Base-by-base conservation (phyloP, 2,329 filamentous ascomycete genomes). In the Monilinia vaccinii-corymbosi region DNA sequence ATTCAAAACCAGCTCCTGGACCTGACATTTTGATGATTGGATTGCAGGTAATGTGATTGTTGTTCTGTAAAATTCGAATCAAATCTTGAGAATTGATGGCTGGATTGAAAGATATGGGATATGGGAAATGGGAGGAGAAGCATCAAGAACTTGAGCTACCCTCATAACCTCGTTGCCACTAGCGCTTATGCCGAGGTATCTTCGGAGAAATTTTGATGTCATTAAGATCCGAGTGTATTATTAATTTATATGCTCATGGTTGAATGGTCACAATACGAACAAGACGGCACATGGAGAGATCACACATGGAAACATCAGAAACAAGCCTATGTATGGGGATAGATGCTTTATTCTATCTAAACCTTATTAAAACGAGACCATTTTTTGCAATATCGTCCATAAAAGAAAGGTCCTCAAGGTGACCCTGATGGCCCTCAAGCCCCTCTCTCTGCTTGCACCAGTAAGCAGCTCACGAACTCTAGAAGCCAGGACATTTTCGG, bases 1-100 rank as follows among this genome's bases (percentile, higher is more conserved):
- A 96, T 75, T 94, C 83, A 75, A 92, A 91, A 69, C 91, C 90
- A 71, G 78, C 82, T 66, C 83, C 83, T 63, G 71, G 71, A 38
- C 66, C 66, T 58, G 65, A 68, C 69, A 71, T 71, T 61, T 57
- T 70, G 63, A 55, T 31, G 40, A 31, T 42, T 48, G 9, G 13
- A 49, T 56, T 36, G 34, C 13, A 28, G 48, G n/a, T 45, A 16
- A 32, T 45, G 23, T 28, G 31, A 40, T 11, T 23, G 2, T 32
- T 42, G 6, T 16, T 16, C 18, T 44, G 13, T 8, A 25, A 36
- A 42, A 1, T 13, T n/a, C 40, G 21, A 49, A 49, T 28, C 10
- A 25, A 45, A 40, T 38, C 8, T 34, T 42, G 42, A 34, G 18
- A 47, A 25, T 45, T 47, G 45, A 42, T 21, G n/a, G 38, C 36